Percentiles rank a stretch among this genome's conserved stretches.
Conservation (phyloP, 148 eudicot species). For the Rhododendron mucronatum region DNA sequence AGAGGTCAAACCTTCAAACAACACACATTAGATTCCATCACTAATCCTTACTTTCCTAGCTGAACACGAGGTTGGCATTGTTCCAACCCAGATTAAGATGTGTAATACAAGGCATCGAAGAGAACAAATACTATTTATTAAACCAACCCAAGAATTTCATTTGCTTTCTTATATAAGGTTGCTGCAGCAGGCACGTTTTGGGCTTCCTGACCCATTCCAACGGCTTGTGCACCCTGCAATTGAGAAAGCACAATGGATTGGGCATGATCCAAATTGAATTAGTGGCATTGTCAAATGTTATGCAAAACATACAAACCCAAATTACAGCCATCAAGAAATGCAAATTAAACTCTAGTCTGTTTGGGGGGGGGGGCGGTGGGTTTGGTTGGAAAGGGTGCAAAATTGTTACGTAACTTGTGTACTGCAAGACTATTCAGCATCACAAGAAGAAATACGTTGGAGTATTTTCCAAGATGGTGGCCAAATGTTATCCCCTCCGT, state of each 20-base stretch:
- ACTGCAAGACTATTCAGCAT: neutral
- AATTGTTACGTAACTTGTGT: neutral
- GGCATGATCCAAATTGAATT: neutral
- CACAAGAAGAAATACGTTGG: neutral
- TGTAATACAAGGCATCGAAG: neutral
- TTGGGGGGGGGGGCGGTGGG: too few species aligned
- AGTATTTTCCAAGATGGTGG: neutral
- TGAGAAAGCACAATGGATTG: neutral
- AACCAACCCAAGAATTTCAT: constrained; percentile 80
- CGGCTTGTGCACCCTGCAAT: constrained; percentile 87
- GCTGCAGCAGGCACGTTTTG: constrained; percentile 90
- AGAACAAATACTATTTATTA: neutral
- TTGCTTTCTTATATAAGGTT: constrained; percentile 72
- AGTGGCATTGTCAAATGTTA: neutral
- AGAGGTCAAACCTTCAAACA: constrained; percentile 68
- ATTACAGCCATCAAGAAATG: neutral
- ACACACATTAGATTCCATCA: neutral
- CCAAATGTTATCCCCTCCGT: too few species aligned
- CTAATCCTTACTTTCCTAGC: neutral
- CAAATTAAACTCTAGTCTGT: neutral
- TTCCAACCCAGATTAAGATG: neutral
- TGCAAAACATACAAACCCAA: neutral
- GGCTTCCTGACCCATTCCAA: constrained; percentile 91
- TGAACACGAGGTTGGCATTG: neutral
- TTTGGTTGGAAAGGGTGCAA: neutral